Evolutionary conservation across 2,329 filamentous ascomycete species (phyloP).

Genomic region (Colletotrichum sublineola): DNA sequence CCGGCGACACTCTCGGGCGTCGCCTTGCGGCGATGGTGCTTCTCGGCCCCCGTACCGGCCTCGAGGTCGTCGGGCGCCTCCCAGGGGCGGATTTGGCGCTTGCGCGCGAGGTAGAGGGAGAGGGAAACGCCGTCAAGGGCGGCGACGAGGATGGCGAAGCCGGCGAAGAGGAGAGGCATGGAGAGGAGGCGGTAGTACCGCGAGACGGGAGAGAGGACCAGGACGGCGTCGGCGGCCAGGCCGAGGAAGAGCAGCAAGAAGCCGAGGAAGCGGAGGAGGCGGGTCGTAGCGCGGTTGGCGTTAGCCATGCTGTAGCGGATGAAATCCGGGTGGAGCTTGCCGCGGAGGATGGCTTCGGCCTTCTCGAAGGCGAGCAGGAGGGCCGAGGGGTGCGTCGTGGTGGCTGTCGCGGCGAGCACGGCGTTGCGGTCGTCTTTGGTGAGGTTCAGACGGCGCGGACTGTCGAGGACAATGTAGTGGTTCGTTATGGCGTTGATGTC

Average conservation of each 20-base stretch:
- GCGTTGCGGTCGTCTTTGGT: conserved; percentile 53
- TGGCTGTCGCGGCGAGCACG: conserved; percentile 55
- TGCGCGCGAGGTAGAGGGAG: conserved; percentile 49
- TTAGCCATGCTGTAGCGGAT: conserved; percentile 55
- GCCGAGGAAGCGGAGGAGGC: conserved; percentile 48
- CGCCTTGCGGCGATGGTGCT: conserved; percentile 38
- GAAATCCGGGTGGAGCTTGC: conserved; percentile 56
- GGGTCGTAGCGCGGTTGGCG: conserved; percentile 52
- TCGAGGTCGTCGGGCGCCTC: conserved; percentile 51
- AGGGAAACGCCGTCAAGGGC: conserved; percentile 55
- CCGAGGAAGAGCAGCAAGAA: conserved; percentile 45
- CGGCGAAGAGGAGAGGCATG: conserved; percentile 53
- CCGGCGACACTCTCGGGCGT: conserved; percentile 37
- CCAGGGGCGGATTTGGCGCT: conserved; percentile 56
- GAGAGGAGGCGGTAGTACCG: conserved; percentile 49
- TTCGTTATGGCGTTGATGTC: conserved; percentile 54
- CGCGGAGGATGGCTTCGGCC: conserved; percentile 54
- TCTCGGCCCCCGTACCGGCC: conserved; percentile 47
- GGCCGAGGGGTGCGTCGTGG: conserved; percentile 61
- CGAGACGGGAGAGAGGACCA: conserved; percentile 50
- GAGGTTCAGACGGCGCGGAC: conserved; percentile 54
- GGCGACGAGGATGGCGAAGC: conserved; percentile 51
- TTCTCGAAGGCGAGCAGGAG: conserved; percentile 55
- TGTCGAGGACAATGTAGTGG: conserved; percentile 55
- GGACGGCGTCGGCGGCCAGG: conserved; percentile 48